Conservation (phyloP, 1,139 yeast genomes). For the Blastobotrys capitulatus region DNA sequence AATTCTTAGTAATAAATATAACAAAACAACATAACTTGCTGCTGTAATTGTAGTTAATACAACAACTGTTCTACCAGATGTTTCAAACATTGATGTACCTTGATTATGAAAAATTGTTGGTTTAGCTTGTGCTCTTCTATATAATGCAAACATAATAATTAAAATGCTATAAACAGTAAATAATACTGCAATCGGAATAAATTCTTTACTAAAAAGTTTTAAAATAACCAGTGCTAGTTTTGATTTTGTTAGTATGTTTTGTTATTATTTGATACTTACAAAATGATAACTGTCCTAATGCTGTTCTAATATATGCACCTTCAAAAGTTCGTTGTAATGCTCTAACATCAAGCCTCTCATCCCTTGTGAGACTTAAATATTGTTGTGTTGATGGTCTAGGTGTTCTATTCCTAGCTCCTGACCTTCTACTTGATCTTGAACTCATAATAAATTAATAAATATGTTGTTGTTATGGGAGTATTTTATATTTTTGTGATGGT, state of each 20-base stretch:
- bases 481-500: neutral
- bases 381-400: conserved; percentile 2
- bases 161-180: conserved; percentile 36
- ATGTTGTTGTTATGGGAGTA: neutral
- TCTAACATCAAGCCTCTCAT: conserved; percentile 9
- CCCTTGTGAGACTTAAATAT: conserved; percentile 11
- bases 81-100: conserved; percentile 20
- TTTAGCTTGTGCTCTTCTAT: conserved; percentile 26
- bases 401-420: neutral
- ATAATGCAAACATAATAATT: conserved; percentile 30
- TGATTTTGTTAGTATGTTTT: neutral
- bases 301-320: conserved; percentile 40
- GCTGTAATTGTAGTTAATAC: conserved; percentile 26
- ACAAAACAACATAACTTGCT: conserved; percentile 24
- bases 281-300: conserved; percentile 36
- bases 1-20: conserved; percentile 9
- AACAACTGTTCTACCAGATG: conserved; percentile 32
- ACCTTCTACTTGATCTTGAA: no score
- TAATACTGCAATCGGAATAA: conserved; percentile 37
- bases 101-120: conserved; percentile 16
- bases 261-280: conserved; percentile 21
- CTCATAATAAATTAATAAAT: neutral
- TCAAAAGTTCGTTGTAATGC: conserved; percentile 41
- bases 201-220: conserved; percentile 35
- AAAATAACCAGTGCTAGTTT: conserved; percentile 32